Percentiles rank a stretch among this genome's conserved stretches.
phyloP scores from a whole-genome alignment of 192 early-diverging fungal species.

The Phlyctochytrium bullatum region DNA sequence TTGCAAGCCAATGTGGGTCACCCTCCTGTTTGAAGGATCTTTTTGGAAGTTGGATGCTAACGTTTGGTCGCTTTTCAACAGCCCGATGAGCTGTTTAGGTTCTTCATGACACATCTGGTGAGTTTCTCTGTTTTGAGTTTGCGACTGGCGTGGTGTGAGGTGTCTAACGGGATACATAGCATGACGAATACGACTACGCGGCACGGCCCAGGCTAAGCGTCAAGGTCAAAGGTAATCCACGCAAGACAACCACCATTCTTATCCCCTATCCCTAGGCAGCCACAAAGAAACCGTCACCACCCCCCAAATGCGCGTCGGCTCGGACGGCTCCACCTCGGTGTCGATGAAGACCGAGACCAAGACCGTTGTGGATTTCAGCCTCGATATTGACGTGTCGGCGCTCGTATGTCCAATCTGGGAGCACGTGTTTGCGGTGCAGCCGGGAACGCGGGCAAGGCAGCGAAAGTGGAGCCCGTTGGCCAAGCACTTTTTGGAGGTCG shows the following conservation, averaged over 20 bases:
- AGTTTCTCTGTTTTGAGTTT: background rate
- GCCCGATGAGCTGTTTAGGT: conserved; percentile 14
- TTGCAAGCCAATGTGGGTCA: background rate
- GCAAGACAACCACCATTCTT: no score
- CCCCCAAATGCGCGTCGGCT: no score
- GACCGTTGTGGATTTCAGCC: conserved; percentile 13
- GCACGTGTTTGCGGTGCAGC: conserved; percentile 25
- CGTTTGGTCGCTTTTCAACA: background rate
- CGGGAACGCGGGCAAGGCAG: conserved; percentile 17
- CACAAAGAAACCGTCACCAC: no score
- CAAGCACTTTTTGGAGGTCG: no score
- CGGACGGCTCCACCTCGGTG: no score
- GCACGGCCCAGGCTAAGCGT: conserved; percentile 5
- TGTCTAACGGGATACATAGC: background rate
- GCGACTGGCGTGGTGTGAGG: background rate
- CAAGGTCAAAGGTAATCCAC: conserved; percentile 11
- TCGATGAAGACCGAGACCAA: no score
- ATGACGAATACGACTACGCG: background rate
- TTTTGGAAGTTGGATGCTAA: no score
- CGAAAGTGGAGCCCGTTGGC: conserved; percentile 1
- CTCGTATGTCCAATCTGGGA: conserved; percentile 28
- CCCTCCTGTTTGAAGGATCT: conserved; percentile 6
- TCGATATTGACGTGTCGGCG: conserved; percentile 25
- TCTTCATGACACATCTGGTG: conserved; percentile 8
- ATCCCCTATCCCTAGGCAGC: no score